Conservation (phyloP, 306 rosid genomes). For the Dryas octopetala region DNA sequence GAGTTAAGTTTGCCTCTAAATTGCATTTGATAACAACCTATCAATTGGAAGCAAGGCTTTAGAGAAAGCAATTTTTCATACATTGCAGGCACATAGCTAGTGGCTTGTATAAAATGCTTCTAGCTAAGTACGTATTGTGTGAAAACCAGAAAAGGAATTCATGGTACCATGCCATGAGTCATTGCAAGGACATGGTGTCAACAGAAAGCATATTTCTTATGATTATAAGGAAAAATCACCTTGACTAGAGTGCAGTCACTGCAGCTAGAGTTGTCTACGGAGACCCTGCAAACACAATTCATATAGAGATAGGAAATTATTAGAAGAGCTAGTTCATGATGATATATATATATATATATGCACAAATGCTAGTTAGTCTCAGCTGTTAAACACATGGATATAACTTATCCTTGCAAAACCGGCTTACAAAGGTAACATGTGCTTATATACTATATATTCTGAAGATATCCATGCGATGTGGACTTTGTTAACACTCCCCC, state of each 20-base stretch:
- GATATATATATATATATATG: too few species aligned
- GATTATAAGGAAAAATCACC: constrained; percentile 41
- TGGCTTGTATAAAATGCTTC: background rate
- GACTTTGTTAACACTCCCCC: too few species aligned
- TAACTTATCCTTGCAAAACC: too few species aligned
- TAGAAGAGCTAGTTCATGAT: background rate
- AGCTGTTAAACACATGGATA: too few species aligned
- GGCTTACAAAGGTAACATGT: too few species aligned
- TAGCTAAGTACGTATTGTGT: background rate
- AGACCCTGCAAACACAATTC: constrained; percentile 56
- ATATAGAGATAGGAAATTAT: constrained; percentile 11
- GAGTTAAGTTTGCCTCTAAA: background rate
- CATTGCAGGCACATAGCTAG: background rate
- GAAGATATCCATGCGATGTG: too few species aligned
- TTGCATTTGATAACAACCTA: background rate
- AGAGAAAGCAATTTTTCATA: background rate
- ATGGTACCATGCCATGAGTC: background rate
- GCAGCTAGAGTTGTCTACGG: constrained; percentile 65
- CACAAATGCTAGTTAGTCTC: background rate
- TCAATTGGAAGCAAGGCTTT: background rate
- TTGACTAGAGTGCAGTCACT: constrained; percentile 61
- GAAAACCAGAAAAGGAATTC: background rate
- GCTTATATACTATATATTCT: too few species aligned
- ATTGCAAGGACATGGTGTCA: constrained; percentile 4
- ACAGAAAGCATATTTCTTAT: background rate